Conservation (phyloP, 305 asterid genomes). For the Fraxinus baroniana region DNA sequence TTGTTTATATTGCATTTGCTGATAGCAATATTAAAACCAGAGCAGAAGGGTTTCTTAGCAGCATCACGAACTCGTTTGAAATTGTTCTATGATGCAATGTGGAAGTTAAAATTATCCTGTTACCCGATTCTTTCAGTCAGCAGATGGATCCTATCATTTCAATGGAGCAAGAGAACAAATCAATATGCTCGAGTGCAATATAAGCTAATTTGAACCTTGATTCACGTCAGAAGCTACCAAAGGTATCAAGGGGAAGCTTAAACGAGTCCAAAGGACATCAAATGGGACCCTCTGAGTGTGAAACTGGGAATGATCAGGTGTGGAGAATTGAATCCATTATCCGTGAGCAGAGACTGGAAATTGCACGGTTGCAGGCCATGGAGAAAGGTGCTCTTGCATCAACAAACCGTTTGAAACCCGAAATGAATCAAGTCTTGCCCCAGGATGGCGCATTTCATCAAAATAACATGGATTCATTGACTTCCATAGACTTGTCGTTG, state of each 20-base stretch:
- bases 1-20: slow-evolving; percentile 72
- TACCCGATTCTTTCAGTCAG: slow-evolving; percentile 44
- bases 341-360: slow-evolving; percentile 78
- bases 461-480: slow-evolving; percentile 35
- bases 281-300: slow-evolving; percentile 29
- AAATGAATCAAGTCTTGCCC: slow-evolving; percentile 79
- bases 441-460: slow-evolving; percentile 51
- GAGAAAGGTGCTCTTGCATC: slow-evolving; percentile 79
- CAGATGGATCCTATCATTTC: slow-evolving; percentile 19
- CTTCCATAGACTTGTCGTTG: slow-evolving; percentile 37
- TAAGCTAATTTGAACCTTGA: slow-evolving; percentile 21
- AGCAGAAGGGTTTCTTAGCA: slow-evolving; percentile 85
- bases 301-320: slow-evolving; percentile 45
- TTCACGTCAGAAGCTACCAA: slow-evolving; percentile 26
- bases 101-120: slow-evolving; percentile 65
- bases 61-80: slow-evolving; percentile 85
- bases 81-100: slow-evolving; percentile 67
- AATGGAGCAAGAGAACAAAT: slow-evolving; percentile 26
- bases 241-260: slow-evolving; percentile 30
- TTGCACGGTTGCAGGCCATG: slow-evolving; percentile 87
- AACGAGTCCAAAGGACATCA: slow-evolving; percentile 34
- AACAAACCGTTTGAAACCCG: slow-evolving; percentile 55
- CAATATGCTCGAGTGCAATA: slow-evolving; percentile 19
- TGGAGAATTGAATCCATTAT: slow-evolving; percentile 78
- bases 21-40: slow-evolving; percentile 64